These are phyloP conservation scores for Flammula alnicola DNA, from an alignment of 1,284 basidiomycete genomes.

Conservation along the genomic window DNA sequence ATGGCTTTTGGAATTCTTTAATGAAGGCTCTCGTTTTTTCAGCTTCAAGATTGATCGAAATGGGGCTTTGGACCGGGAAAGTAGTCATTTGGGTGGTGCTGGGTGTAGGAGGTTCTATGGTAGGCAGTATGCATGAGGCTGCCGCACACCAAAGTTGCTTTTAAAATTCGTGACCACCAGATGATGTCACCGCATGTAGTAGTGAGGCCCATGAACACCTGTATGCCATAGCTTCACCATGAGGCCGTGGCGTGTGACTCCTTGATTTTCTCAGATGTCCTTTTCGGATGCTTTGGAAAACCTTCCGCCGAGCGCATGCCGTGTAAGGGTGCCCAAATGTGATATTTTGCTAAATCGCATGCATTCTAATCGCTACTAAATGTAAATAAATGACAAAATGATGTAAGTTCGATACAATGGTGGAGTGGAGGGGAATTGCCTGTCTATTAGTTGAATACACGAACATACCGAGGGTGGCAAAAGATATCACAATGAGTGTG, in stretches of 20 bases:
- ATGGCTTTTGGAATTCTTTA: conserved; percentile 22
- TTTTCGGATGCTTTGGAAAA: too few species aligned
- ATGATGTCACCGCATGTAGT: conserved; percentile 18
- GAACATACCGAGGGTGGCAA: conserved; percentile 15
- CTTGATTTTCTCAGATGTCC: not conserved
- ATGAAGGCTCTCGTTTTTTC: conserved; percentile 18
- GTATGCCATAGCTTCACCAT: conserved; percentile 5
- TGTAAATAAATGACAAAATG: conserved; percentile 22
- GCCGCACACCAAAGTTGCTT: not conserved
- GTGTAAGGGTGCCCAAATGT: not conserved
- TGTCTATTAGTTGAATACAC: conserved; percentile 14
- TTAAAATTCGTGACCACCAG: conserved; percentile 7
- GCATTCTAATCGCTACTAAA: conserved; percentile 22
- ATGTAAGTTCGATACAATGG: conserved; percentile 21
- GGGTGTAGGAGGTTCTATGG: not conserved
- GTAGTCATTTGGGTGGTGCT: conserved; percentile 9
- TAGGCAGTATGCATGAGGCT: not conserved
- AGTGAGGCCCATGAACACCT: conserved; percentile 1
- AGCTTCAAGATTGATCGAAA: conserved; percentile 13
- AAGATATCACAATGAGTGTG: conserved; percentile 4
- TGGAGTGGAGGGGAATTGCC: conserved; percentile 10
- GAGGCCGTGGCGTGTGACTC: conserved; percentile 14
- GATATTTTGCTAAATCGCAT: not conserved
- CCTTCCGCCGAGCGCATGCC: too few species aligned
- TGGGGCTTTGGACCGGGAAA: conserved; percentile 10